Evolutionary conservation across 1,284 basidiomycete species (phyloP).

Genomic region (Pseudozyma hubeiensis): DNA sequence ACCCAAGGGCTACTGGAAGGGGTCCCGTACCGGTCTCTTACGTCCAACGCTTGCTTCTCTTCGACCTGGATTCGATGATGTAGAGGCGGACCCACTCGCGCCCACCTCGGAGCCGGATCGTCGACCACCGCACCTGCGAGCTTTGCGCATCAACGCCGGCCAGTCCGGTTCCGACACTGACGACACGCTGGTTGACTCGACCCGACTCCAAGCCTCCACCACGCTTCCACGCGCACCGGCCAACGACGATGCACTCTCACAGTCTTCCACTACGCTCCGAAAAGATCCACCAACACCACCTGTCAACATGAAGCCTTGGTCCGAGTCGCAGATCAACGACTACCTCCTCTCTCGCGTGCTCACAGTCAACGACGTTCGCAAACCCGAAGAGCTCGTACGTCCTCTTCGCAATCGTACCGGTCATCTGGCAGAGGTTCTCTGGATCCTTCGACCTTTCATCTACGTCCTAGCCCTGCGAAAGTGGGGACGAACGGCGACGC

Average conservation of each 20-base stretch:
- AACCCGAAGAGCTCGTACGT: conserved; percentile 61
- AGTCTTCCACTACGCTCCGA: neutral
- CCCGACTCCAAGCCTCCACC: conserved; percentile 30
- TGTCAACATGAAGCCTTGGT: conserved; percentile 45
- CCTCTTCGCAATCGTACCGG: conserved; percentile 43
- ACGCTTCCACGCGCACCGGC: conserved; percentile 13
- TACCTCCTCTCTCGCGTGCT: conserved; percentile 63
- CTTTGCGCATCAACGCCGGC: conserved; percentile 35
- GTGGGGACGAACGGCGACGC: conserved; percentile 51
- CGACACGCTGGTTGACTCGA: conserved; percentile 58
- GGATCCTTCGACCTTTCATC: conserved; percentile 60
- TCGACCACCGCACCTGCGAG: conserved; percentile 36
- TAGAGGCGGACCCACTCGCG: conserved; percentile 5
- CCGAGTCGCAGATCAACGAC: conserved; percentile 63
- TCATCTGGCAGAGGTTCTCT: conserved; percentile 49
- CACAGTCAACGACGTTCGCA: conserved; percentile 60
- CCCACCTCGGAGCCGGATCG: conserved; percentile 14
- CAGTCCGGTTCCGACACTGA: conserved; percentile 56
- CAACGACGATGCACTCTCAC: neutral
- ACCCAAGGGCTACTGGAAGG: conserved; percentile 55
- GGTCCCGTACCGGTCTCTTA: conserved; percentile 56
- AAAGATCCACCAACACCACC: conserved; percentile 31
- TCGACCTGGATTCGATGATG: conserved; percentile 34
- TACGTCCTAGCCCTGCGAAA: conserved; percentile 62
- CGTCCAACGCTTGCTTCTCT: conserved; percentile 60